Evolutionary conservation across 345 rosid species (phyloP).

Genomic region (Eucalyptus sp.): DNA sequence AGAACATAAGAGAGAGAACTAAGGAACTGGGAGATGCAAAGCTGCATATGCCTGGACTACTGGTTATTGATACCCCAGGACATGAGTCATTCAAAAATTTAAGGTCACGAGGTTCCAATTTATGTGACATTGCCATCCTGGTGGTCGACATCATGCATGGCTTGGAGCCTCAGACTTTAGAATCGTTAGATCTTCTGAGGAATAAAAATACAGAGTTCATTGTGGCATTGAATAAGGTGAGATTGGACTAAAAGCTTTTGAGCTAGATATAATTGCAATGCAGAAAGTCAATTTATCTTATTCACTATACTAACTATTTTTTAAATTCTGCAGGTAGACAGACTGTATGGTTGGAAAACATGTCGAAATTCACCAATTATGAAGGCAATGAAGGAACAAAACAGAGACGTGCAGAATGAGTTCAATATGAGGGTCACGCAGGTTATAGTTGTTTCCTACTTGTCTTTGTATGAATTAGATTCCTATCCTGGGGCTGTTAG

Average conservation of each 20-base stretch:
- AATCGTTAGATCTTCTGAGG: slow-evolving; percentile 79
- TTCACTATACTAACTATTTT: background rate
- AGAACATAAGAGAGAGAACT: slow-evolving; percentile 89
- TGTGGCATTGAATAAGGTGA: slow-evolving; percentile 90
- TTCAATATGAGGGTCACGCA: slow-evolving; percentile 58
- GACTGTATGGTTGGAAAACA: slow-evolving; percentile 84
- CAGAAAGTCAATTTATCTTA: background rate
- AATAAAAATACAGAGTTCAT: slow-evolving; percentile 86
- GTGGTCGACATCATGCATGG: slow-evolving; percentile 97
- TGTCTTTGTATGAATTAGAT: background rate
- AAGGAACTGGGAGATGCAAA: slow-evolving; percentile 90
- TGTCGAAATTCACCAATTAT: slow-evolving; percentile 67
- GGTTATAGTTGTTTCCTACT: slow-evolving; percentile 13
- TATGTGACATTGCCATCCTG: slow-evolving; percentile 94
- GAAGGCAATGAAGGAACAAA: slow-evolving; percentile 62
- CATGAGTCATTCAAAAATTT: slow-evolving; percentile 88
- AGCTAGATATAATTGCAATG: background rate
- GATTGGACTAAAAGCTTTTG: background rate
- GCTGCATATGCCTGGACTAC: slow-evolving; percentile 85
- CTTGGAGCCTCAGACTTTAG: slow-evolving; percentile 86
- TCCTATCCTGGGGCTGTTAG: background rate
- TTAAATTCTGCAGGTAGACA: slow-evolving; percentile 58
- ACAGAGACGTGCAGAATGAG: slow-evolving; percentile 53
- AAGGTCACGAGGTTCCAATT: slow-evolving; percentile 85
- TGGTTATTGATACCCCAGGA: slow-evolving; percentile 98